Evolutionary conservation across 371 early-diverging fungal species (phyloP).

Genomic region (Capillidium rhysosporum): DNA sequence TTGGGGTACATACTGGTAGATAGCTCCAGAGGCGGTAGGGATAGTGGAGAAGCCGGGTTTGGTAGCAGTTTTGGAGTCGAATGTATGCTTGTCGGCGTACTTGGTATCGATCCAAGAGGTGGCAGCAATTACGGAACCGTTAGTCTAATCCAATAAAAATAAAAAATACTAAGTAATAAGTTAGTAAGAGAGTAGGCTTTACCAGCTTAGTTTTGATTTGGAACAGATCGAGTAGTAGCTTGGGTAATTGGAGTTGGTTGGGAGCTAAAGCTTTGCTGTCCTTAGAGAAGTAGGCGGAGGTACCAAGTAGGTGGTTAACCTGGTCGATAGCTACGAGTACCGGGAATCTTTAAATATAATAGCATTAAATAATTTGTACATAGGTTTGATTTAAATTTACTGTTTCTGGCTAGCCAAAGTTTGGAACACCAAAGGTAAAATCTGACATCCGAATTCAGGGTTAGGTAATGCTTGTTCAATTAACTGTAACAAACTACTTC

Average conservation of each 20-base stretch:
- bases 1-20: neutral
- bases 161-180: neutral
- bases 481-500: too few relatives aligned
- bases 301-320: neutral
- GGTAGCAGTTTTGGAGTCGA: too few relatives aligned
- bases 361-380: neutral
- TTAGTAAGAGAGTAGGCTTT: neutral
- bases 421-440: too few relatives aligned
- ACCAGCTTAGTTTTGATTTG: neutral
- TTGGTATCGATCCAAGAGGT: neutral
- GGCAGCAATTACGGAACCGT: neutral
- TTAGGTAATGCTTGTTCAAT: too few relatives aligned
- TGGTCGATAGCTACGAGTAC: slow-evolving; percentile 4
- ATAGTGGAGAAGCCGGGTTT: neutral
- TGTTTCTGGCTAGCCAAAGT: too few relatives aligned
- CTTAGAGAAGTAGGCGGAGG: neutral
- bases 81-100: neutral
- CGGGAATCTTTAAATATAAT: neutral
- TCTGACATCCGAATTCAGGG: too few relatives aligned
- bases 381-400: too few relatives aligned
- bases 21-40: neutral
- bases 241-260: neutral
- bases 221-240: neutral
- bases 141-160: neutral
- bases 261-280: neutral